Percentiles rank a stretch among this genome's conserved stretches.
Conservation (phyloP, 805 yeast species). For the Nakazawaea ambrosiae region DNA sequence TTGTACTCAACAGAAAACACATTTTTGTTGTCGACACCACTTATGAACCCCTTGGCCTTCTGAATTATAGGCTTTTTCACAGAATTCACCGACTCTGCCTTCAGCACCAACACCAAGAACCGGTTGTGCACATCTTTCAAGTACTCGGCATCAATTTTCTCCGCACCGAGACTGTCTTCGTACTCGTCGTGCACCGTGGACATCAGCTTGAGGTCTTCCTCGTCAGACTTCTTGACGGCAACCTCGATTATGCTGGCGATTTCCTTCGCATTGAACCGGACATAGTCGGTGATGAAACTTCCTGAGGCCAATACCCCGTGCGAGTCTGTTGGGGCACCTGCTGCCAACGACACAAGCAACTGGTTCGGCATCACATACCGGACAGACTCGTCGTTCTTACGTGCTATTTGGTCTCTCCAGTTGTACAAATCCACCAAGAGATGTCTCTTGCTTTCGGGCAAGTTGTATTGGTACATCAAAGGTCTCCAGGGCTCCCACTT, state of each 20-base stretch:
- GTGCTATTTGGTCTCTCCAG: slow-evolving; percentile 82
- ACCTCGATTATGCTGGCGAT: slow-evolving; percentile 51
- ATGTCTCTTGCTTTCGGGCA: slow-evolving; percentile 45
- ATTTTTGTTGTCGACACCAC: slow-evolving; percentile 1
- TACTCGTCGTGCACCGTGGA: slow-evolving; percentile 4
- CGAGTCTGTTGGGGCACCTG: slow-evolving; percentile 50
- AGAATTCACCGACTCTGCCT: neutral
- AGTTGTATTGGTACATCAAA: slow-evolving; percentile 56
- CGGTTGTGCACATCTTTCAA: slow-evolving; percentile 9
- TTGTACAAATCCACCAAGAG: slow-evolving; percentile 55
- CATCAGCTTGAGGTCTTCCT: slow-evolving; percentile 30
- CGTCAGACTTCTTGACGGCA: slow-evolving; percentile 27
- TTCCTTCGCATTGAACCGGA: slow-evolving; percentile 49
- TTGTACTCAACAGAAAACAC: slow-evolving; percentile 3
- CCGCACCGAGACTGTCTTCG: neutral
- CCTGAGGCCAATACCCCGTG: slow-evolving; percentile 44
- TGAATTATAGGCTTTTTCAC: neutral
- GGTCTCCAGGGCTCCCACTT: slow-evolving; percentile 61
- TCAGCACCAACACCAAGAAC: slow-evolving; percentile 8
- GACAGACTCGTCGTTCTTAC: slow-evolving; percentile 75
- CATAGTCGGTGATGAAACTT: slow-evolving; percentile 42
- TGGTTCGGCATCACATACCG: slow-evolving; percentile 82
- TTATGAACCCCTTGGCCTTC: slow-evolving; percentile 1
- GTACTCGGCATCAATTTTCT: neutral
- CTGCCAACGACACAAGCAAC: slow-evolving; percentile 54